Base-by-base conservation (phyloP, 495 filamentous ascomycete genomes). In the Aspergillus ellipticus region DNA sequence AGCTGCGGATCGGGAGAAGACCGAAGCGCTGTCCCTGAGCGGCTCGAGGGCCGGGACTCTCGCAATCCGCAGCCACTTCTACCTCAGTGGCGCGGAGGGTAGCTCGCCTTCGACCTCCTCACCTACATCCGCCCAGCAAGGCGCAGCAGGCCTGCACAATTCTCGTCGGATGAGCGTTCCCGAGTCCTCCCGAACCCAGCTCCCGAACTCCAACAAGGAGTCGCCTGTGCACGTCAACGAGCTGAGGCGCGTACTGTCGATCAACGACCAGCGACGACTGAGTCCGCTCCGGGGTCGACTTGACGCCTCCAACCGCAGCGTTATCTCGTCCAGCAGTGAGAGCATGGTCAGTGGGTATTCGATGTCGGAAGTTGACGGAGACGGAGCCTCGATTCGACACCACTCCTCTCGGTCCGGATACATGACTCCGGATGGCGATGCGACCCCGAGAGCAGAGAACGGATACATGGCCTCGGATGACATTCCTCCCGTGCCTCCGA, bases 141-240 rank as follows among this genome's bases (percentile, higher is more conserved):
- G 58, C 51, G 69, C 65, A 42, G 65, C 70, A 10, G 65, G 64
- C 35, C 58, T 66, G 6, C 65, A 66, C 10, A 59, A 66, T 24
- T 56, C 68, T 41, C 72, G 75, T 28, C 69, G 70, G 16, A 69
- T 65, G 50, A 80, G 73, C 51, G 57, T 70, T 28, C 74, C 74
- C 16, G 78, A 79, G 21, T 68, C 63, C 3, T 84, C 86, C 0
- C 76, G 74, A 24, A 74, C 79, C 16, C 76, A 77, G 16, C 71
- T 74, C 26, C 80, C 76, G 57, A 78, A 77, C 47, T 85, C 85
- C 26, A 83, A 74, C 64, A 70, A 83, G 54, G 85, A 81, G 24
- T 85, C 82, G 16, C 83, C 90, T 10, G 83, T 91, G n/a, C 86
- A 88, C 33, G 85, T 96, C n/a, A 90, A 92, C 53, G 90, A 96